Evolutionary conservation across 2,329 filamentous ascomycete species (phyloP), one percentile per base, ranked within the genome.

Genomic region (Pyrenophora graminea): DNA sequence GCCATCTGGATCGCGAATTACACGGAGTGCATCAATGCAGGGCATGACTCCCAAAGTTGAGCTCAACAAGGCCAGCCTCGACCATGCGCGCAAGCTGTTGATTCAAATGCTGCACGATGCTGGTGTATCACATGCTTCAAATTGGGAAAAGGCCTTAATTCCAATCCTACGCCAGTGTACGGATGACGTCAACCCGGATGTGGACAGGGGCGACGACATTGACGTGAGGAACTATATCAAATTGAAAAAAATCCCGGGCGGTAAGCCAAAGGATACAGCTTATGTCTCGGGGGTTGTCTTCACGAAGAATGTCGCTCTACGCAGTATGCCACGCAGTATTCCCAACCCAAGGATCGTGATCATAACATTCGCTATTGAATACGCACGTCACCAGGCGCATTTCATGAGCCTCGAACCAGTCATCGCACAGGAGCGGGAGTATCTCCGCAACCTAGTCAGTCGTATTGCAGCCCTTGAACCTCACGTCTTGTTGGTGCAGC

Each of bases 351-450:
- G 91, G 27, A 94, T 99, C 55, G 82, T 96, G 41, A 90, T 99
- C 58, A 87, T 99, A 50, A 93, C 91, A 0, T 99, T 99, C 67
- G 87, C 94, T 0, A 90, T 99, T 51, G 94, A 99, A 70, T 99
- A 99, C 72, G 90, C 95, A 51, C 85, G 94, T 33, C 91, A 97
- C 62, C 87, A 93, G 67, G 84, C 90, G 57, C 92, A 97, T 70
- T 97, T 99, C 71, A 97, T 99, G 92, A 99, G 94, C 64, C 77
- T 99, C 42, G 91, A 97, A 64, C 93, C 93, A 33, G 91, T 99
- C 48, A 96, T 99, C 63, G 89, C 93, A 48, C 94, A 99, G 72
- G 95, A 99, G 74, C 88, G 90, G 60, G 94, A 99, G 68, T 99
- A 94, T 61, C 79, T 99, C 21, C 85, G 88, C 61, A 94, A 96